phyloP scores from a whole-genome alignment of 2,329 filamentous ascomycete species.

The Lojkania enalia region DNA sequence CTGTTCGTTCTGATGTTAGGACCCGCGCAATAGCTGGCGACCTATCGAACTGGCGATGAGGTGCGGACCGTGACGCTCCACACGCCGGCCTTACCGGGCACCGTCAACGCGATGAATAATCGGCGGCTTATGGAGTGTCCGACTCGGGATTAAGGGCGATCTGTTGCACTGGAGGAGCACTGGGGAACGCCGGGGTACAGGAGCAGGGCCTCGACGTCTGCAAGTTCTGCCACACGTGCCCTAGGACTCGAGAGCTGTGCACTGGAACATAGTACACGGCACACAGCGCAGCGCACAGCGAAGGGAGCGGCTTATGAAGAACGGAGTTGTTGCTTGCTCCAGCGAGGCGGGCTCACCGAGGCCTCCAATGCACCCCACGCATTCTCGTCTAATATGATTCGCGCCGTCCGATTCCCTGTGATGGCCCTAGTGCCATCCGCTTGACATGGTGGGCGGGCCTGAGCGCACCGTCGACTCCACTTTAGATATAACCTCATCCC shows the following conservation, averaged over 20 bases:
- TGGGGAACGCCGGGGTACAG: neutral
- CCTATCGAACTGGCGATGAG: no score
- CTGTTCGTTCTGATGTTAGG: no score
- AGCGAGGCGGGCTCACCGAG: neutral
- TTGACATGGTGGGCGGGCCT: constrained; percentile 6
- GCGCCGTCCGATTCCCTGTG: constrained; percentile 5
- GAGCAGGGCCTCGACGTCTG: neutral
- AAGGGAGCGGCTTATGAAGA: no score
- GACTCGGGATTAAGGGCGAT: neutral
- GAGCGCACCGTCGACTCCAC: constrained; percentile 24
- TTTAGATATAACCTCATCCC: constrained; percentile 29
- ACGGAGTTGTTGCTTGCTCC: neutral
- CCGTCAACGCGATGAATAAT: neutral
- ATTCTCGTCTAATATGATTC: constrained; percentile 6
- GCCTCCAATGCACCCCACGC: constrained; percentile 11
- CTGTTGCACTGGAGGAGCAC: neutral
- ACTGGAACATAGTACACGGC: neutral
- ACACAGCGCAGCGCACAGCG: neutral
- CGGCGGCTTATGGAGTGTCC: neutral
- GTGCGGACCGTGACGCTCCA: no score
- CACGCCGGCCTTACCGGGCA: no score
- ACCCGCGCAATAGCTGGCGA: no score
- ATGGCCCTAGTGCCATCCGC: constrained; percentile 10
- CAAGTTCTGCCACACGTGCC: constrained; percentile 6
- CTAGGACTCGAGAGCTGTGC: constrained; percentile 2